Conservation (phyloP, 495 filamentous ascomycete species). For the Chaetomidium leptoderma region DNA sequence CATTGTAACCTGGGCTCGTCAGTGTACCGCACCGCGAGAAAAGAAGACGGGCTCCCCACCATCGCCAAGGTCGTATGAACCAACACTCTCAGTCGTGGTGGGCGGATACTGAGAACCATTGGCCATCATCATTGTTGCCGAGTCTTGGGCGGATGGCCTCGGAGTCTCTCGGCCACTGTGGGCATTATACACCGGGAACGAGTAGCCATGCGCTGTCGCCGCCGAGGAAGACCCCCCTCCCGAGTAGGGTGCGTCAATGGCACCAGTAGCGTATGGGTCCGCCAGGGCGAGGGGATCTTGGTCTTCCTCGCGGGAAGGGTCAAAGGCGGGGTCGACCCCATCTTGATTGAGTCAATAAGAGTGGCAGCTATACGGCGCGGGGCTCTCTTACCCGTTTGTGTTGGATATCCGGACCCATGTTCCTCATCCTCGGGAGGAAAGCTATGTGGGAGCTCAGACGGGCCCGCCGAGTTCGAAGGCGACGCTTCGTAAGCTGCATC, state of each 20-base stretch:
- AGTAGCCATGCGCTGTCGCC: not conserved
- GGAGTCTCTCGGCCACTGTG: conserved; percentile 19
- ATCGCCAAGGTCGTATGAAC: not conserved
- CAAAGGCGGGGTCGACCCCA: not conserved
- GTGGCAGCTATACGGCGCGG: not conserved
- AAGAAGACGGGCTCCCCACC: not conserved
- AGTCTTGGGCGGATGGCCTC: not conserved
- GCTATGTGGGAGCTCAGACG: not conserved
- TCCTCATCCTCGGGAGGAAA: not conserved
- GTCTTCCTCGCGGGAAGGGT: not conserved
- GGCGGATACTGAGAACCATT: not conserved
- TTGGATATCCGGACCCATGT: not conserved
- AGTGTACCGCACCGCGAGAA: not conserved
- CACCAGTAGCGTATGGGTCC: not conserved
- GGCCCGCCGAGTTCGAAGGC: not conserved
- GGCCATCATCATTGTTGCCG: not conserved
- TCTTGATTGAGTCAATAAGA: not conserved
- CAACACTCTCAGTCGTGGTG: not conserved
- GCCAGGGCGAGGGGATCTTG: not conserved
- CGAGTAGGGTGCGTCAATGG: not conserved
- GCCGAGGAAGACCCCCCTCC: not conserved
- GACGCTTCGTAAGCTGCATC: not conserved
- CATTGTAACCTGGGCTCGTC: conserved; percentile 33
- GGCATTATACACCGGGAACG: not conserved
- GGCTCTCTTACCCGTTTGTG: not conserved